Base-by-base conservation (phyloP, 768 basidiomycete genomes). In the Glaciozyma antarctica region DNA sequence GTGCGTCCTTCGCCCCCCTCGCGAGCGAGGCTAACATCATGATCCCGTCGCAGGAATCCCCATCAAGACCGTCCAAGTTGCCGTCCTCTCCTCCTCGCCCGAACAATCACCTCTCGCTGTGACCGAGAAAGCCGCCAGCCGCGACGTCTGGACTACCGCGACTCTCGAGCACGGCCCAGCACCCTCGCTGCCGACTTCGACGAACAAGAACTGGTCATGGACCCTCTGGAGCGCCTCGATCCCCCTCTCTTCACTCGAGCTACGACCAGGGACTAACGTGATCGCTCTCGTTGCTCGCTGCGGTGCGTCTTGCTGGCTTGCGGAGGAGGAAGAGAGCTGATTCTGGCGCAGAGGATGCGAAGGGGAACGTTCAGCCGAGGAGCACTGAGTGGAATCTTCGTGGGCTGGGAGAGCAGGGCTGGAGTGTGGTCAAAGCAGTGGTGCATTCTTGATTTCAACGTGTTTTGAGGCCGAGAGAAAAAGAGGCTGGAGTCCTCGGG, bases 331-430 rank as follows among this genome's bases (percentile, higher is more conserved):
- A 26, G 51, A 19, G 28, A 30, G 15, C n/a, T 58, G 24, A 41
- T 8, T 52, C 41, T 28, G 41, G 22, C 19, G 13, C 65, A 66
- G 65, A 58, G 34, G 63, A 68, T n/a, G 34, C 24, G 22, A 49
- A 68, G 2, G 67, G 67, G 5, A 24, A 54, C 12, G 32, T 19
- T 22, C 67, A 68, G 22, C 56, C 64, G 52, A 19, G 64, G 22
- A 60, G 64, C 30, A 68, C 67, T 34, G n/a, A 44, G 3, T 68
- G 57, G 56, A 68, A 68, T 47, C 53, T 68, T 24, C 43, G 67
- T 2, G 67, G 67, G 8, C 55, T 68, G 1, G 67, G 63, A 0
- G 67, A 68, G 52, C 57, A 63, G 52, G 59, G 63, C 15, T 68
- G 67, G 67, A 58, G 51, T 43, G 62, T 68, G 24, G 51, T 58